phyloP scores from a whole-genome alignment of 2,329 filamentous ascomycete species.

The Plenodomus tracheiphilus region DNA sequence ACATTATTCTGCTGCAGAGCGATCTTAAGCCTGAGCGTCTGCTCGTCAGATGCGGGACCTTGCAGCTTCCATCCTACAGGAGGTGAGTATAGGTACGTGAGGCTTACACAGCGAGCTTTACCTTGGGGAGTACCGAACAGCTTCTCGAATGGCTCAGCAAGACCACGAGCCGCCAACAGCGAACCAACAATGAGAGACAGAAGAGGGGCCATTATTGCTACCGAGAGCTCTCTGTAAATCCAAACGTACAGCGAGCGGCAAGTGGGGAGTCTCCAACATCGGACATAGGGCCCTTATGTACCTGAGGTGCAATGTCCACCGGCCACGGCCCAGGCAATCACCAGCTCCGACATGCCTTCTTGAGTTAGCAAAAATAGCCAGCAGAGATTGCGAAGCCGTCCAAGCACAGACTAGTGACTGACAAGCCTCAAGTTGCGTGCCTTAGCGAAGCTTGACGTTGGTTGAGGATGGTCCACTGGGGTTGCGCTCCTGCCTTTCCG shows the following conservation, averaged over 20 bases:
- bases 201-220: background rate
- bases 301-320: background rate
- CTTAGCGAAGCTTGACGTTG: background rate
- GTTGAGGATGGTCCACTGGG: background rate
- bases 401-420: background rate
- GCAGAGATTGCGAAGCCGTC: background rate
- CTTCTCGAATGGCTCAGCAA: slow-evolving; percentile 34
- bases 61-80: slow-evolving; percentile 28
- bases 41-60: slow-evolving; percentile 18
- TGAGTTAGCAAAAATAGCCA: background rate
- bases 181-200: slow-evolving; percentile 23
- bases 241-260: too few relatives aligned
- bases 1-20: slow-evolving; percentile 33
- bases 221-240: background rate
- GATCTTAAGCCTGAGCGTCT: slow-evolving; percentile 34
- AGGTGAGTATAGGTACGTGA: background rate
- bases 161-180: slow-evolving; percentile 22
- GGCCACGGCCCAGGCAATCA: background rate
- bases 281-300: background rate
- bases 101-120: background rate
- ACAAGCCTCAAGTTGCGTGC: background rate
- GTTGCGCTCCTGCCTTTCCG: background rate
- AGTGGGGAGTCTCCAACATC: too few relatives aligned
- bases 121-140: slow-evolving; percentile 26
- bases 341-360: background rate